Evolutionary conservation across 176 grass and related monocot genomes (phyloP).

Genomic region (Tillandsia leiboldiana): DNA sequence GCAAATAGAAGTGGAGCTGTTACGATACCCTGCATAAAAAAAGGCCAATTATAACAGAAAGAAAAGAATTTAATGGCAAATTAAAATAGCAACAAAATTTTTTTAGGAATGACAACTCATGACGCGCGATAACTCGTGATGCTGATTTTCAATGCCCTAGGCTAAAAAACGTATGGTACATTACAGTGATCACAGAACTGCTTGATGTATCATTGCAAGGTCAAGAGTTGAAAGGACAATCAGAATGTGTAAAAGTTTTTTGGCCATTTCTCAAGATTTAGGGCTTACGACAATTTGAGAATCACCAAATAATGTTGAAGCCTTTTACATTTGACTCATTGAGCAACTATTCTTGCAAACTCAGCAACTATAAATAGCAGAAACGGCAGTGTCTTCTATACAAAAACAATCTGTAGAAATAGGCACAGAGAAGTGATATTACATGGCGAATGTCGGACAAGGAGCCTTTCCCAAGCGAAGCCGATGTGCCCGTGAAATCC

Average conservation of each 20-base stretch:
- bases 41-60: background rate
- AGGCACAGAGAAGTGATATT: slow-evolving; percentile 21
- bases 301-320: no score
- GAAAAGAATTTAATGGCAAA: background rate
- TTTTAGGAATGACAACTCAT: no score
- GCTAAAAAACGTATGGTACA: no score
- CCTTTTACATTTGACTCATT: no score
- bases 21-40: slow-evolving; percentile 61
- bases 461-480: slow-evolving; percentile 86
- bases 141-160: no score
- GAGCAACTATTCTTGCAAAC: background rate
- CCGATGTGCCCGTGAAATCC: slow-evolving; percentile 86
- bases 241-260: no score
- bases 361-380: background rate
- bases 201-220: no score
- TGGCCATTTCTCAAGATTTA: no score
- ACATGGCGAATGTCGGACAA: slow-evolving; percentile 91
- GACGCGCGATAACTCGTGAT: no score
- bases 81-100: background rate
- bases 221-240: no score
- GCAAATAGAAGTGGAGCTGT: slow-evolving; percentile 91
- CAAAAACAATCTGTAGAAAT: background rate
- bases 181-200: no score
- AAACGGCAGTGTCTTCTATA: background rate
- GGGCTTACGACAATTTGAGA: no score